These are phyloP conservation scores for Talaromyces sp. DNA, from an alignment of 2,329 filamentous ascomycete species.

Conservation along the genomic window DNA sequence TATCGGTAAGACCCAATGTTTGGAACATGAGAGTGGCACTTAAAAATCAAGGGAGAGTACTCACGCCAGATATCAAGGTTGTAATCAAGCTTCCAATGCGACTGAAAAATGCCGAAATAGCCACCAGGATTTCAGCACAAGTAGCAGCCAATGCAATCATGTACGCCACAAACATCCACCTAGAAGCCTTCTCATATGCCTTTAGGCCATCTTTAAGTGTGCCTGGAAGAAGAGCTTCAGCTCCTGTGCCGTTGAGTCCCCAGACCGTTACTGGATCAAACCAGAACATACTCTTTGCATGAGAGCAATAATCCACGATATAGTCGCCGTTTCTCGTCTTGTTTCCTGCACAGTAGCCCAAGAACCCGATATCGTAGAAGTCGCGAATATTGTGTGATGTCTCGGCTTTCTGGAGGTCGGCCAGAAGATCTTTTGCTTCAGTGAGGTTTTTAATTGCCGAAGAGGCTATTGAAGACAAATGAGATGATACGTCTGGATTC, in stretches of 20 bases:
- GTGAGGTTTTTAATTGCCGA: constrained; percentile 10
- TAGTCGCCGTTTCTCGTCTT: constrained; percentile 53
- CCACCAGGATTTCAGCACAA: constrained; percentile 68
- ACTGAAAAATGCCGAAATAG: constrained; percentile 79
- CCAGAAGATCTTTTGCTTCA: constrained; percentile 31
- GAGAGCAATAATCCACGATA: constrained; percentile 61
- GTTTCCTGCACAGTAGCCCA: constrained; percentile 75
- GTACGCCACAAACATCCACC: constrained; percentile 82
- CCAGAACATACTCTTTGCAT: constrained; percentile 72
- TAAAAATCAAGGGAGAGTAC: constrained; percentile 26
- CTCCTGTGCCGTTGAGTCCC: constrained; percentile 54
- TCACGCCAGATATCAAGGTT: constrained; percentile 68
- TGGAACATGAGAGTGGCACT: no score
- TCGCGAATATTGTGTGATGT: constrained; percentile 64
- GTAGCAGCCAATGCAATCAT: constrained; percentile 69
- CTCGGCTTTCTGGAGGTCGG: constrained; percentile 35
- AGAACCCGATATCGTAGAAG: constrained; percentile 77
- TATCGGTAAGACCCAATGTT: not conserved
- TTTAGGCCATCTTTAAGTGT: constrained; percentile 65
- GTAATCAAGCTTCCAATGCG: constrained; percentile 78
- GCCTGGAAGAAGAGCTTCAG: constrained; percentile 63
- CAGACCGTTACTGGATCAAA: constrained; percentile 66
- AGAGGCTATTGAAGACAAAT: not conserved
- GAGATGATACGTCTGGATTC: constrained; percentile 38
- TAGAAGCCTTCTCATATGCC: constrained; percentile 68